phyloP scores from a whole-genome alignment of 768 basidiomycete species.

The Mycena metata region DNA sequence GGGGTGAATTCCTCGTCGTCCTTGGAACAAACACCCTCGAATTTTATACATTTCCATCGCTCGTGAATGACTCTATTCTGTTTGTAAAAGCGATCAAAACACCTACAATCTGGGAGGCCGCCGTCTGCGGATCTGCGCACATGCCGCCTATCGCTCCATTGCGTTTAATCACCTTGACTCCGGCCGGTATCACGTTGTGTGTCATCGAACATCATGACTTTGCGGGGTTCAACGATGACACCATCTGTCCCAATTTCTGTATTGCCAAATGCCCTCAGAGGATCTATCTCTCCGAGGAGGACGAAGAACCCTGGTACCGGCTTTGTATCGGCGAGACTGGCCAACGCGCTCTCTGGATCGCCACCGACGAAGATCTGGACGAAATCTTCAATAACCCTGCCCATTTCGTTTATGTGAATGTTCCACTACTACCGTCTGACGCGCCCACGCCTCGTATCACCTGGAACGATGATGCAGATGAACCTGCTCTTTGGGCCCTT shows the following conservation, averaged over 20 bases:
- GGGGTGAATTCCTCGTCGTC: conserved; percentile 1
- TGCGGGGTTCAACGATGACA: not conserved
- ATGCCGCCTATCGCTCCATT: not conserved
- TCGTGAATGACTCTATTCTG: not conserved
- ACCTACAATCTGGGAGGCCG: conserved; percentile 20
- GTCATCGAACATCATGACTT: not conserved
- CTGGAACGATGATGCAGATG: conserved; percentile 10
- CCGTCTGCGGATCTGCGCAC: not conserved
- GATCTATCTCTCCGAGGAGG: not conserved
- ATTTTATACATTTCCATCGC: conserved; percentile 13
- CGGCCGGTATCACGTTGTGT: not conserved
- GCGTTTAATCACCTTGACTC: conserved; percentile 8
- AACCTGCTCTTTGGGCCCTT: conserved; percentile 27
- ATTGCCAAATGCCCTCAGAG: not conserved
- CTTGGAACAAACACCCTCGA: not conserved
- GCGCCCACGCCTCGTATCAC: not conserved
- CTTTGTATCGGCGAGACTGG: conserved; percentile 2
- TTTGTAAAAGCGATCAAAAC: not conserved
- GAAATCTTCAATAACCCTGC: not conserved
- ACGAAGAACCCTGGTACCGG: conserved; percentile 16
- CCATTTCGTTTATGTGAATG: not conserved
- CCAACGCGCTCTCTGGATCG: conserved; percentile 19
- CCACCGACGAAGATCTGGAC: not conserved
- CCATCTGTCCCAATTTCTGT: not conserved
- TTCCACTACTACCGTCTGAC: not conserved